Conservation (phyloP, 257 asterid genomes). For the Prunella vulgaris region DNA sequence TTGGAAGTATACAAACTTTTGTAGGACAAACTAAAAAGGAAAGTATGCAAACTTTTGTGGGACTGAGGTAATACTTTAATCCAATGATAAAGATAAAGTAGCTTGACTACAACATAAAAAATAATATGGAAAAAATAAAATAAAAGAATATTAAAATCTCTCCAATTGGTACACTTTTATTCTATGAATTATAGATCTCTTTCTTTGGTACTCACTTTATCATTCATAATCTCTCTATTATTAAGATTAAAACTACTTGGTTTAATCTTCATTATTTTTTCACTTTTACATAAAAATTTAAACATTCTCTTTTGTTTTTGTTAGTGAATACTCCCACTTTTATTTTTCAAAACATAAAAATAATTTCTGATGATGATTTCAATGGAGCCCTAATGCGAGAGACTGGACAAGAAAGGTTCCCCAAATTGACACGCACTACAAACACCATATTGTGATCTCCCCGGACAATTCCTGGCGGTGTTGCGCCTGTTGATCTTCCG, state of each 20-base stretch:
- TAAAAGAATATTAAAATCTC: background rate
- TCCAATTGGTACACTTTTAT: background rate
- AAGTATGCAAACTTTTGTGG: no score
- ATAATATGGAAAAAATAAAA: background rate
- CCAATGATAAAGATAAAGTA: background rate
- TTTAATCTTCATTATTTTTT: background rate
- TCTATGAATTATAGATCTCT: background rate
- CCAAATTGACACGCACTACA: slow-evolving; percentile 20
- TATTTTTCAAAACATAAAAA: background rate
- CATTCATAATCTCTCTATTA: no score
- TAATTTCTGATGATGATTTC: slow-evolving; percentile 14
- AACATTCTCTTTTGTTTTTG: background rate
- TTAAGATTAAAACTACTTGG: no score
- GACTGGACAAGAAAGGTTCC: slow-evolving; percentile 25
- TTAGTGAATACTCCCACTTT: no score
- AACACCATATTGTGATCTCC: slow-evolving; percentile 23
- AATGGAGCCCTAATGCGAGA: slow-evolving; percentile 26
- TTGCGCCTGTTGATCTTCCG: background rate
- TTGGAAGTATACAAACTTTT: no score
- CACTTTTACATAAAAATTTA: no score
- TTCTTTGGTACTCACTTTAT: background rate
- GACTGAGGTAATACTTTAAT: background rate
- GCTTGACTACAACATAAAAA: background rate
- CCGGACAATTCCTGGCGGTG: slow-evolving; percentile 42
- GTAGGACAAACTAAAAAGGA: no score